Conservation (phyloP, 306 rosid genomes). For the Mimosa bimucronata region DNA sequence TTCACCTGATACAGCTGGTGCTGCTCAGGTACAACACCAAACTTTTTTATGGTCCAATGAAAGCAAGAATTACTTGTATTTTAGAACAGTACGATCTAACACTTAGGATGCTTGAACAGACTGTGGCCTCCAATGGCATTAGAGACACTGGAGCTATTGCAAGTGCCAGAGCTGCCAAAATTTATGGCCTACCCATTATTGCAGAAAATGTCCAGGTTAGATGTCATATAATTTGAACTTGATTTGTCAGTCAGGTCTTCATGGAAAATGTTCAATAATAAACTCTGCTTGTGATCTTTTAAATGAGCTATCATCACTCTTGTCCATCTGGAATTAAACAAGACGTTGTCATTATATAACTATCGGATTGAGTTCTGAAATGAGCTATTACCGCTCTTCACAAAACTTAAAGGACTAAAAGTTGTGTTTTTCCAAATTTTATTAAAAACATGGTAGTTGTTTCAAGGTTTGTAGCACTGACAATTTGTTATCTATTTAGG, state of each 20-base stretch:
- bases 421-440: background rate
- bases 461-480: conserved; percentile 26
- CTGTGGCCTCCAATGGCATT: conserved; percentile 49
- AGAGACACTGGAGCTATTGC: conserved; percentile 72
- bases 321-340: conserved; percentile 28
- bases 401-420: background rate
- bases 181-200: conserved; percentile 69
- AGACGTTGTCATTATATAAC: background rate
- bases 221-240: conserved; percentile 12
- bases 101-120: conserved; percentile 46
- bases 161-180: conserved; percentile 66
- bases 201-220: conserved; percentile 60
- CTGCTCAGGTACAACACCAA: conserved; percentile 64
- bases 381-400: background rate
- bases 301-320: background rate
- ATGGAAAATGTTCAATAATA: conserved; percentile 24
- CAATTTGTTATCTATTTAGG: conserved; percentile 54
- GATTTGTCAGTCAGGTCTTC: conserved; percentile 15
- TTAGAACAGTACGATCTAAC: conserved; percentile 20
- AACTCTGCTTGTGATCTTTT: background rate
- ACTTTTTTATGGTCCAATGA: conserved; percentile 16
- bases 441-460: background rate
- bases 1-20: conserved; percentile 61
- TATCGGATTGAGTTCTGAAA: background rate
- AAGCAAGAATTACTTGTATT: conserved; percentile 6